Percentiles rank a stretch among this genome's conserved stretches.
Conservation (phyloP, 1,284 basidiomycete species). For the Cystobasidiaceae sp. region DNA sequence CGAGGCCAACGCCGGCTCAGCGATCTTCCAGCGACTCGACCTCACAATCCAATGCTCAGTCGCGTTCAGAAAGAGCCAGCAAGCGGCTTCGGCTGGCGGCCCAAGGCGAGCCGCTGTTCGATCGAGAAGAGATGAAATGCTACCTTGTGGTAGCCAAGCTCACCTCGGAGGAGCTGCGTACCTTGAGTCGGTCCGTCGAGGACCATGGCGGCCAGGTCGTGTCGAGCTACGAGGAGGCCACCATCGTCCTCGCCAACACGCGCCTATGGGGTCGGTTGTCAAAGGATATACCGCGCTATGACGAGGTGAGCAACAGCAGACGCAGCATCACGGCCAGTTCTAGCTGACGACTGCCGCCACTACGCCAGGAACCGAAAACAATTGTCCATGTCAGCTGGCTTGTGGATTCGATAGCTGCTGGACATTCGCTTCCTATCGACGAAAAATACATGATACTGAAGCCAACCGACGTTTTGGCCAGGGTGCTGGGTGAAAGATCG, state of each 20-base stretch:
- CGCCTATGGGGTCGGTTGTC: slow-evolving; percentile 15
- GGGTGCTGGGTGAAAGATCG: not conserved
- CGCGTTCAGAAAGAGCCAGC: not conserved
- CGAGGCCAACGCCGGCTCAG: slow-evolving; percentile 5
- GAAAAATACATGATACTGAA: slow-evolving; percentile 11
- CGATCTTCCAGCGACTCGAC: slow-evolving; percentile 18
- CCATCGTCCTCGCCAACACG: slow-evolving; percentile 10
- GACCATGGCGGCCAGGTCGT: slow-evolving; percentile 19
- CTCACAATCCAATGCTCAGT: not conserved
- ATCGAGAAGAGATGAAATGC: slow-evolving; percentile 9
- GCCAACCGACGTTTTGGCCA: not conserved
- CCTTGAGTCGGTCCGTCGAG: not conserved
- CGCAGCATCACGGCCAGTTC: no score
- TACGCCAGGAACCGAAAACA: slow-evolving; percentile 28
- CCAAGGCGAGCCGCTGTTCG: slow-evolving; percentile 15
- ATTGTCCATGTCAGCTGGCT: slow-evolving; percentile 23
- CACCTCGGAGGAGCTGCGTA: slow-evolving; percentile 7
- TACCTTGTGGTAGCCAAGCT: slow-evolving; percentile 26
- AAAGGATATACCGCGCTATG: slow-evolving; percentile 8
- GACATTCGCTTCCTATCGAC: slow-evolving; percentile 11
- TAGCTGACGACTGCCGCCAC: no score
- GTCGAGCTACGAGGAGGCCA: slow-evolving; percentile 15
- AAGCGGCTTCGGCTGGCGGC: slow-evolving; percentile 14
- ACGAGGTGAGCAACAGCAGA: not conserved
- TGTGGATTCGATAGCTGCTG: slow-evolving; percentile 24